Base-by-base conservation (phyloP, 257 asterid species). In the Parsonsia alboflavescens region DNA sequence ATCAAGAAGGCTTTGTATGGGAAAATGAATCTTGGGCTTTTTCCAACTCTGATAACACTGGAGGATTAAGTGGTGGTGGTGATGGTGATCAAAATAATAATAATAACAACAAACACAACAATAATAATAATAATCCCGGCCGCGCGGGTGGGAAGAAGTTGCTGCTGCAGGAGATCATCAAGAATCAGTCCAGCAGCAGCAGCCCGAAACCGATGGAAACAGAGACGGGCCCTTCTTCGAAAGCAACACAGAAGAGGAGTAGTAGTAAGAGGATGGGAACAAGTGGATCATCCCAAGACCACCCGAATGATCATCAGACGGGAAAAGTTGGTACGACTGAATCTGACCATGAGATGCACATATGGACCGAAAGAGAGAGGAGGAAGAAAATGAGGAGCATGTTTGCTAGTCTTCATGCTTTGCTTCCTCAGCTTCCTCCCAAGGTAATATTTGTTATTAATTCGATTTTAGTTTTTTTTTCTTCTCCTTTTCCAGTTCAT, bases 351-450 rank as follows among this genome's bases (percentile, higher is more conserved):
- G 94, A 88, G 83, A 22, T 87, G 81, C 97, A 89, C 58, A 89
- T 85, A 79, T 85, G 86, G 91, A 93, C 96, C 0, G 96, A 91
- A 80, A 91, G 97, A 71, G 95, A 91, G 75, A 86, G 97, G 74
- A 90, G 97, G 76, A 93, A 91, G 82, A 93, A 86, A 90, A 93
- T 93, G 97, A 81, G 93, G 63, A 82, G 81, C 81, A 85, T 86
- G 93, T 93, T 91, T 70, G 67, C 86, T 9, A 88, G 66, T 82
- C 97, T 93, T 72, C 97, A 89, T 75, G 86, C 87, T 79, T 80
- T 93, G 86, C 91, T 93, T 64, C 96, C 97, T 72, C 96, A 91
- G 3, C 89, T 90, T 76, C 89, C 97, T 42, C 81, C 87, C 0
- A 93, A 89, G 97, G 98, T 93, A 81, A 61, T 2, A 58, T 28